Evolutionary conservation across 352 stramenopile species (phyloP), one percentile per base, ranked within the genome.

Genomic region (Globisporangium apiculatum): DNA sequence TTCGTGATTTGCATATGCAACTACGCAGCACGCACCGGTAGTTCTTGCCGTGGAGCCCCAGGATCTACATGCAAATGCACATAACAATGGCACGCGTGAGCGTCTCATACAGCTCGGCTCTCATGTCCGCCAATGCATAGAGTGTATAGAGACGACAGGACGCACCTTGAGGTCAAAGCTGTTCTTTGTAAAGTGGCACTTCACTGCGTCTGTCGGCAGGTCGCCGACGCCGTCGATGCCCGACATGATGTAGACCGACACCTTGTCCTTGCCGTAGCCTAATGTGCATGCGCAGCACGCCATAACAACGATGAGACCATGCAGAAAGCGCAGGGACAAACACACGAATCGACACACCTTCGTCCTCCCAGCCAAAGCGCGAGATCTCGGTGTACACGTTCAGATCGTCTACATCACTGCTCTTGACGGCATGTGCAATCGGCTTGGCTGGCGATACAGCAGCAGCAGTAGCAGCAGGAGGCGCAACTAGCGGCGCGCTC

Each of bases 331-430:
- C 54, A 55, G 7, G 6, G 54, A 10, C 10, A n/a, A 15, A 11
- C 18, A 9, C 10, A 43, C 50, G 35, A 15, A 2, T 7, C 5
- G 18, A 45, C 50, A 36, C 18, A 80, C 72, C 83, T 53, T 95
- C 85, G 58, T 95, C 83, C 57, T 95, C 85, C 85, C 85, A 95
- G 15, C 83, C 81, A 58, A 95, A 95, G 7, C 80, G 82, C 36
- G 77, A 86, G 57, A 93, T 91, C 62, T 93, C 83, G n/a, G 75
- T 89, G 68, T 87, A 95, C 37, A 73, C 66, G 36, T 67, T 71
- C n/a, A 76, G 40, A 17, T 94, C 79, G 8, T 72, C 70, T 0
- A 57, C 35, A 5, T 60, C 60, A 0, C 52, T 43, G 10, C 35
- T 17, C 47, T 66, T 63, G 14, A 64, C 62, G 17, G 61, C 65